Conservation (phyloP, 768 basidiomycete species). For the Suillus placidus region DNA sequence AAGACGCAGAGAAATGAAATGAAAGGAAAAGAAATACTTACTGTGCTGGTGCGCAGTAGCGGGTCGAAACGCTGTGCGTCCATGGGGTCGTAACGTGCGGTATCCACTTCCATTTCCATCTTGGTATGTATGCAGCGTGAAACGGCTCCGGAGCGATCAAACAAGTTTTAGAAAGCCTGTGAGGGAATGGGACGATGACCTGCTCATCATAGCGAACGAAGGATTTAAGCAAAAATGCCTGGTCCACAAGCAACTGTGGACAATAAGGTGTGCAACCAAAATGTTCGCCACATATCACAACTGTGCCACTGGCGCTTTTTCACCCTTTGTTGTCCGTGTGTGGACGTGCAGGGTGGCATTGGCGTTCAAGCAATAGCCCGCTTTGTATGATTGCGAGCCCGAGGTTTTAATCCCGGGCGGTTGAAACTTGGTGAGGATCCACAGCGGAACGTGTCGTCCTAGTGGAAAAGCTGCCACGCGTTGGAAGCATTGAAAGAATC, state of each 20-base stretch:
- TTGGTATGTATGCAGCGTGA: not conserved
- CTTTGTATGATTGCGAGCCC: not conserved
- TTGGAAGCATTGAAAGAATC: not conserved
- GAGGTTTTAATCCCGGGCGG: conserved; percentile 1
- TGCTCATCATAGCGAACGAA: not conserved
- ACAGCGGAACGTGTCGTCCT: not conserved
- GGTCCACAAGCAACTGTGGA: not conserved
- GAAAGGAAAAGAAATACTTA: conserved; percentile 20
- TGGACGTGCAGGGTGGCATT: conserved; percentile 1
- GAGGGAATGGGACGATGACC: not conserved
- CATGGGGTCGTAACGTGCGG: conserved; percentile 32
- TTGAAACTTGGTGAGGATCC: not conserved
- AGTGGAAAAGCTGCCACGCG: not conserved
- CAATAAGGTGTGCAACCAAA: not conserved
- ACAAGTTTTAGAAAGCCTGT: not conserved
- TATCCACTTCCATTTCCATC: not conserved
- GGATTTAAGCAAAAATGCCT: not conserved
- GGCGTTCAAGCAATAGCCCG: conserved; percentile 8
- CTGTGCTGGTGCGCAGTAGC: conserved; percentile 22
- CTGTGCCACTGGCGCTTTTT: not conserved
- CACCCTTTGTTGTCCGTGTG: not conserved
- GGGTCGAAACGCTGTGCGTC: conserved; percentile 38
- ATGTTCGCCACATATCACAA: not conserved
- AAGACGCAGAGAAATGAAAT: conserved; percentile 14
- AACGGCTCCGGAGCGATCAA: not conserved